Percentiles rank a stretch among this genome's conserved stretches.
Conservation (phyloP, 2,329 filamentous ascomycete genomes). For the Davidsoniella australis region DNA sequence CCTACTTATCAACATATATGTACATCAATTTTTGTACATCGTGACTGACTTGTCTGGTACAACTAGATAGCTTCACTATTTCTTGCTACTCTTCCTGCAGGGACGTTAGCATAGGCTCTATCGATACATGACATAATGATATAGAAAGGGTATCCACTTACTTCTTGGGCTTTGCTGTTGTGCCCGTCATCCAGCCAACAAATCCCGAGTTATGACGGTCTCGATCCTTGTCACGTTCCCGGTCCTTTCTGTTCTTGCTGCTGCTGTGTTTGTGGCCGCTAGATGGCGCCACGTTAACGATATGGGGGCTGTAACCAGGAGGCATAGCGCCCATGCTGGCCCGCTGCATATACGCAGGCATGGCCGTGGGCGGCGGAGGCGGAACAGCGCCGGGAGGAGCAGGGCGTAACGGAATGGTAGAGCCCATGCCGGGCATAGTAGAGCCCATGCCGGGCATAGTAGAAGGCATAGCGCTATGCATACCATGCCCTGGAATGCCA, state of each 20-base stretch:
- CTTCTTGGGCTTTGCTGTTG: too few species aligned
- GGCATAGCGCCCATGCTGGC: background rate
- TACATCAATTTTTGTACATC: too few species aligned
- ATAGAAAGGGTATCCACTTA: too few species aligned
- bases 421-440: background rate
- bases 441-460: too few species aligned
- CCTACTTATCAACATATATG: too few species aligned
- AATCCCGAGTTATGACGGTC: background rate
- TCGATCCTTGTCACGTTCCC: background rate
- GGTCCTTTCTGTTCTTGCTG: background rate
- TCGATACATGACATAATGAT: too few species aligned
- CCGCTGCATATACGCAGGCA: background rate
- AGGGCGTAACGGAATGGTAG: background rate
- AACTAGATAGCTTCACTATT: too few species aligned
- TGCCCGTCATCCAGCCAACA: too few species aligned
- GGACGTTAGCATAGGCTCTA: too few species aligned
- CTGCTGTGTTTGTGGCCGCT: background rate
- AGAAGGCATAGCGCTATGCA: background rate
- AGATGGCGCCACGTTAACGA: background rate
- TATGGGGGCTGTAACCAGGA: background rate
- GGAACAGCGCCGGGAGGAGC: slow-evolving; percentile 1
- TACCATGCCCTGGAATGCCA: slow-evolving; percentile 4
- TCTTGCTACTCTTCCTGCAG: too few species aligned
- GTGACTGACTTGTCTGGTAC: too few species aligned
- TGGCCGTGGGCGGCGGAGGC: slow-evolving; percentile 1